These are phyloP conservation scores for Mrakia hoshinonis DNA, from an alignment of 768 basidiomycete species.

Conservation along the genomic window DNA sequence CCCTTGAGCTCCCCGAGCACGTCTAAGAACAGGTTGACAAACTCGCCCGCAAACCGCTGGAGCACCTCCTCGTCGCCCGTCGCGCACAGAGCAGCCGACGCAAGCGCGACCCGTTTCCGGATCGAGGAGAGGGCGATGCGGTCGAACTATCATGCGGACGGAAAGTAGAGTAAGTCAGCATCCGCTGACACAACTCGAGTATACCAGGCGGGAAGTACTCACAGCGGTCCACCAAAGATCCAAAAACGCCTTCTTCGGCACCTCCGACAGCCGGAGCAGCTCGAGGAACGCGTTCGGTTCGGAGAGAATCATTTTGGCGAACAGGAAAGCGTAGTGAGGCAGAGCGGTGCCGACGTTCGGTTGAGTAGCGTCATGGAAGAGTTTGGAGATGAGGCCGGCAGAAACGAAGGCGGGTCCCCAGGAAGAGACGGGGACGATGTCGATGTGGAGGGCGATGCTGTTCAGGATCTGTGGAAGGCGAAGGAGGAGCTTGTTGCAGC, in stretches of 20 bases:
- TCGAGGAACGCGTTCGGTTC: constrained; percentile 12
- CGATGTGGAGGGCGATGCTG: constrained; percentile 11
- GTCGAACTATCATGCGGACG: constrained; percentile 11
- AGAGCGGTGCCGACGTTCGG: constrained; percentile 23
- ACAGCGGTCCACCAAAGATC: constrained; percentile 27
- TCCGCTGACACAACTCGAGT: too few species aligned
- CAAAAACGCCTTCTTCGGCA: constrained; percentile 7
- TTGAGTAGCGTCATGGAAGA: constrained; percentile 5
- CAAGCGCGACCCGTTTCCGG: constrained; percentile 28
- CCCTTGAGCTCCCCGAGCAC: constrained; percentile 28
- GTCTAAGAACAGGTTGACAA: constrained; percentile 28
- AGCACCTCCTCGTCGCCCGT: constrained; percentile 24
- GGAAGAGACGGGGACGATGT: constrained; percentile 11
- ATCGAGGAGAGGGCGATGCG: constrained; percentile 18
- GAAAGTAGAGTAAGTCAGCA: background rate
- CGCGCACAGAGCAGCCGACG: constrained; percentile 22
- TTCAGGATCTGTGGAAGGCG: background rate
- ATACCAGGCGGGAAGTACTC: too few species aligned
- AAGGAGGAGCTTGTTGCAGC: too few species aligned
- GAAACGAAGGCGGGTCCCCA: constrained; percentile 12
- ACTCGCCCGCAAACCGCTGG: constrained; percentile 22
- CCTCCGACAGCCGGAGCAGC: constrained; percentile 10
- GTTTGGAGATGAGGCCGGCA: constrained; percentile 12
- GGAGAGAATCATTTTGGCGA: constrained; percentile 24
- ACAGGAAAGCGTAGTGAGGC: constrained; percentile 13